Percentiles rank a stretch among this genome's conserved stretches.
Conservation (phyloP, 169 alveolate species). For the Plasmodium knowlesi region DNA sequence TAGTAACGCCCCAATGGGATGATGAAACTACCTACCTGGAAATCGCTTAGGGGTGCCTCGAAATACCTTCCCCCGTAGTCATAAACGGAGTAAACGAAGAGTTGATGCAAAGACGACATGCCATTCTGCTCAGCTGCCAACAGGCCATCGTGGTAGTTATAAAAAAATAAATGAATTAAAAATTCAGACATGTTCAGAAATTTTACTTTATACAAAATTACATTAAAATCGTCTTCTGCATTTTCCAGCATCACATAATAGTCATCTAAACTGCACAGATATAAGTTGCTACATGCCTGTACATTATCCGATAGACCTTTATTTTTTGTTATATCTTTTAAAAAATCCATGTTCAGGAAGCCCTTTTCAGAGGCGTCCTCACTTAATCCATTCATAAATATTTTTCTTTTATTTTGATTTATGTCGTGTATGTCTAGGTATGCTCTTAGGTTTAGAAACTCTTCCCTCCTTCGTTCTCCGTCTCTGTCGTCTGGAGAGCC, state of each 20-base stretch:
- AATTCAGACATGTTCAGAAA: conserved; percentile 34
- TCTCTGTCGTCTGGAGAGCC: not conserved
- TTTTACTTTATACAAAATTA: conserved; percentile 37
- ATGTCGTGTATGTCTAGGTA: conserved; percentile 38
- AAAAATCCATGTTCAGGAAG: conserved; percentile 22
- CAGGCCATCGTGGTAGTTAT: conserved; percentile 35
- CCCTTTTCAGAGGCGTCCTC: conserved; percentile 16
- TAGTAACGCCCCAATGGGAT: not conserved
- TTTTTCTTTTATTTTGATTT: conserved; percentile 37
- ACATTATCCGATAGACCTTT: not conserved
- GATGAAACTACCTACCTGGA: not conserved
- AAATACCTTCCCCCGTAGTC: conserved; percentile 45
- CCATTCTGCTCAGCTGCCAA: conserved; percentile 10
- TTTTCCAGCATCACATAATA: conserved; percentile 41
- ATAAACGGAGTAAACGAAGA: conserved; percentile 47
- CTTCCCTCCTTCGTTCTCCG: not conserved
- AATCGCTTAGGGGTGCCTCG: conserved; percentile 36
- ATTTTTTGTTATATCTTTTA: conserved; percentile 47
- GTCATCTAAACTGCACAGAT: conserved; percentile 26
- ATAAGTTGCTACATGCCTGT: conserved; percentile 10
- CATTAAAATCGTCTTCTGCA: conserved; percentile 9
- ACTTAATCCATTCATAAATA: conserved; percentile 6
- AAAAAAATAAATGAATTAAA: conserved; percentile 30
- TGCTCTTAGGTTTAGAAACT: not conserved
- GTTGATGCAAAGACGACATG: conserved; percentile 11